A percentile compares a stretch with the other conserved stretches of the same genome.
Conservation (phyloP, 768 basidiomycete species). For the Phylloporus scabripes region DNA sequence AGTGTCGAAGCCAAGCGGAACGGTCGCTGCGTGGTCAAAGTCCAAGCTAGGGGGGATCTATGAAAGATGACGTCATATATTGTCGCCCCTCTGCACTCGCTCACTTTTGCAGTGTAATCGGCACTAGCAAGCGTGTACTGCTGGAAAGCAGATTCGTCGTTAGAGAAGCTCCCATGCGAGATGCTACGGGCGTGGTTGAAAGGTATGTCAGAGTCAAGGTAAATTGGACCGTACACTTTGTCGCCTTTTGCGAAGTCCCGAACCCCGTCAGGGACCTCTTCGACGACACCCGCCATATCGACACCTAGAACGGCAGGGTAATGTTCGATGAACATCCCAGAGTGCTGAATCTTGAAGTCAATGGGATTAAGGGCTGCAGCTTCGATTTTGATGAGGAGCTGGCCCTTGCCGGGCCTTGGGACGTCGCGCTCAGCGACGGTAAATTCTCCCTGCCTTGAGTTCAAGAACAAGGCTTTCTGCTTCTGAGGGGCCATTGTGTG, state of each 20-base stretch:
- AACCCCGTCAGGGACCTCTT: slow-evolving; percentile 35
- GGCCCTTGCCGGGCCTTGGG: slow-evolving; percentile 33
- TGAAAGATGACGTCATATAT: slow-evolving; percentile 3
- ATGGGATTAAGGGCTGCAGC: slow-evolving; percentile 42
- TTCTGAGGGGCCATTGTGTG: slow-evolving; percentile 20
- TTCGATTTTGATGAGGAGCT: slow-evolving; percentile 39
- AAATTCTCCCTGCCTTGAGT: slow-evolving; percentile 27
- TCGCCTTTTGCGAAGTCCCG: slow-evolving; percentile 34
- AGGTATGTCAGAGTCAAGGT: not conserved
- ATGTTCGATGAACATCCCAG: slow-evolving; percentile 27
- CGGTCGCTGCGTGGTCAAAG: slow-evolving; percentile 41
- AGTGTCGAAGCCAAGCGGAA: slow-evolving; percentile 45
- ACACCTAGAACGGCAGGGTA: slow-evolving; percentile 35
- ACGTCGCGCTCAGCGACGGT: slow-evolving; percentile 22
- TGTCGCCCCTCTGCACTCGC: not conserved
- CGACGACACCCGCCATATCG: slow-evolving; percentile 37
- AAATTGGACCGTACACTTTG: slow-evolving; percentile 31
- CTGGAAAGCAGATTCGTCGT: slow-evolving; percentile 35
- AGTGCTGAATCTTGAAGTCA: slow-evolving; percentile 36
- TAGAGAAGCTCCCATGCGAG: slow-evolving; percentile 28
- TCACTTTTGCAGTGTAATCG: slow-evolving; percentile 35
- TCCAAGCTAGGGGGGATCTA: slow-evolving; percentile 42
- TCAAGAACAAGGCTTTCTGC: slow-evolving; percentile 27
- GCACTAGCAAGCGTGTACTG: slow-evolving; percentile 34
- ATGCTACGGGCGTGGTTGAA: slow-evolving; percentile 4